Base-by-base conservation (phyloP, 2,329 filamentous ascomycete species). In the Fusarium nematophilum region DNA sequence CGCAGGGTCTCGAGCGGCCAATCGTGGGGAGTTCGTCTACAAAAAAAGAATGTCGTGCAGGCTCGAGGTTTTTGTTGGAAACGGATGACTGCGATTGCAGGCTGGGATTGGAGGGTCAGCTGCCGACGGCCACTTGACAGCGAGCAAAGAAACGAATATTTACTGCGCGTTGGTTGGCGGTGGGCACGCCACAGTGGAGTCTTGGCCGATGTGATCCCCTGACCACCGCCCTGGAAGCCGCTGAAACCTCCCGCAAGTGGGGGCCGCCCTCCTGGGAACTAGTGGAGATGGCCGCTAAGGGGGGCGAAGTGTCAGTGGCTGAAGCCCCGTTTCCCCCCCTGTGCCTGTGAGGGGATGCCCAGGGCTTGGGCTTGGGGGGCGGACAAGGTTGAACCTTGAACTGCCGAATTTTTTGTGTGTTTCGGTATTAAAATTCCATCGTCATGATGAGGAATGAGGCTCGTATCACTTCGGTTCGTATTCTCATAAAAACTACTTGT, bases 191-290 rank as follows among this genome's bases (percentile, higher is more conserved):
- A 62, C 57, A 58, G 62, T 64, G 61, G 53, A 56, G 57, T 45
- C 33, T 26, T 3, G 23, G 18, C 26, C 31, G 15, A 46, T 9
- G 31, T n/a, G n/a, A n/a, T 47, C 59, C 59, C 59, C 59, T 62
- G 59, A 63, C 37, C 49, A 46, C 25, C 21, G 21, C 27, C 36
- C 43, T 43, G 43, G 23, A 42, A 56, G 55, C 25, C 57, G 49
- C 57, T 64, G 57, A 58, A 64, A 62, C 61, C 44, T 59, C 50
- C 45, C 59, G 57, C 42, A 33, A 46, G 60, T 50, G 60, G 59
- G 48, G 23, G 23, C 26, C n/a, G n/a, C n/a, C n/a, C n/a, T n/a
- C 9, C 14, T 50, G 37, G 37, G 36, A 40, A 40, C 34, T 4
- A 30, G 45, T 38, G 45, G 36, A 40, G 26, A 40, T 15, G 47